Base-by-base conservation (phyloP, 306 rosid species). In the Albizia julibrissin region DNA sequence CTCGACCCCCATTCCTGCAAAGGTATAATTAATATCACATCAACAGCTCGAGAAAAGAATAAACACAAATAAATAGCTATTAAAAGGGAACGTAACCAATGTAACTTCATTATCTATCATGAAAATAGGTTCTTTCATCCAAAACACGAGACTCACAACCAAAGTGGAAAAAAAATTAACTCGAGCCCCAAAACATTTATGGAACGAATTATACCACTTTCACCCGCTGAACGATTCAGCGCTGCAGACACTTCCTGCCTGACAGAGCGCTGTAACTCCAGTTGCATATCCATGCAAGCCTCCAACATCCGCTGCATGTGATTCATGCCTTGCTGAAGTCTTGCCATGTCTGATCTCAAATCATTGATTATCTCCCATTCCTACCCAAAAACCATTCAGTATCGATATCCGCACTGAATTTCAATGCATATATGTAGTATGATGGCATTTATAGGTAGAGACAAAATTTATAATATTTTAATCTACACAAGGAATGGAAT, bases 211-310 rank as follows among this genome's bases (percentile, higher is more conserved):
- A 66, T 82, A 96, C 99, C 98, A 74, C 85, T 91, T 89, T 89
- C 95, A 83, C 95, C 97, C 24, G 92, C 86, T 43, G 98, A 90
- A 74, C 97, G 94, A 76, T 96, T 96, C 77, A 96, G 87, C 9
- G 99, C 98, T 29, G 99, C 99, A 46, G 99, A 93, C 61, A 96
- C 99, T 91, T 96, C 99, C 90, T 96, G 99, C 84, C 98, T 90
- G 40, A 96, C 97, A 84, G 99, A 93, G 42, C 99, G 98, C 84
- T 96, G 99, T 91, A 96, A 87, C 90, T 96, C 99, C 85, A 96
- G 91, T 80, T 96, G 99, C 99, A 96, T 96, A 79, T 96, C 99
- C 99, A 96, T 96, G 94, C 99, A 96, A 42, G 99, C 98, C 88
- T 96, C 99, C 92, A 96, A 84, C 97, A 92, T 91, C 85, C 97